Percentiles rank a stretch among this genome's conserved stretches.
phyloP scores from a whole-genome alignment of 169 alveolate species.

The Toxoplasma gondii region DNA sequence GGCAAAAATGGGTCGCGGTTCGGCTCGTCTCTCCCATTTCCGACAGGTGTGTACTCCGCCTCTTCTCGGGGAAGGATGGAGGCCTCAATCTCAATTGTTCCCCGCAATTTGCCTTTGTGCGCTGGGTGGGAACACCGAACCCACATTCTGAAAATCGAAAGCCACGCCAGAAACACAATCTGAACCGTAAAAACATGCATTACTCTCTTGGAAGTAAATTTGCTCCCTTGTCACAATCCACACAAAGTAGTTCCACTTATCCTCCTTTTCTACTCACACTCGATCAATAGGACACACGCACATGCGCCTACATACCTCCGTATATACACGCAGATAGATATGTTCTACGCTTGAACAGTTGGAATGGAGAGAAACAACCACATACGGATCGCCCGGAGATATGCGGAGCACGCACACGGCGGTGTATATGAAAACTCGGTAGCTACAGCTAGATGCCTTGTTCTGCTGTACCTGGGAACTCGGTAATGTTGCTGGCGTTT shows the following conservation, averaged over 20 bases:
- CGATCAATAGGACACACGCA: neutral
- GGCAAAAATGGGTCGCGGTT: slow-evolving; percentile 89
- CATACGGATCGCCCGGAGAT: no score
- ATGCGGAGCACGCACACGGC: no score
- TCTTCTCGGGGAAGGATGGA: slow-evolving; percentile 83
- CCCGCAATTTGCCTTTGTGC: slow-evolving; percentile 81
- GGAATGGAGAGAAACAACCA: no score
- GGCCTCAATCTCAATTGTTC: slow-evolving; percentile 87
- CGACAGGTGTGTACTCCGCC: slow-evolving; percentile 88
- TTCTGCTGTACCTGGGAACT: slow-evolving; percentile 74
- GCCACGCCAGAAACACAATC: neutral
- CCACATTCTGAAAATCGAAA: slow-evolving; percentile 73
- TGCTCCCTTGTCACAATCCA: no score
- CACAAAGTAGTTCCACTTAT: no score
- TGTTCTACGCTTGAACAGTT: no score
- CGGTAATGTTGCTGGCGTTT: slow-evolving; percentile 78
- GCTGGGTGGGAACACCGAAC: slow-evolving; percentile 83
- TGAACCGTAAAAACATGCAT: neutral
- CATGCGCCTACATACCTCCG: neutral
- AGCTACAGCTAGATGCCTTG: neutral
- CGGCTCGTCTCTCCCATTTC: slow-evolving; percentile 92
- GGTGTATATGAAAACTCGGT: neutral
- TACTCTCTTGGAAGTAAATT: no score
- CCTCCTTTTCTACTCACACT: no score
- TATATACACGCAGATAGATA: no score